These are phyloP conservation scores for Waltergamsia citrina DNA, from an alignment of 2,329 filamentous ascomycete genomes.

Conservation along the genomic window DNA sequence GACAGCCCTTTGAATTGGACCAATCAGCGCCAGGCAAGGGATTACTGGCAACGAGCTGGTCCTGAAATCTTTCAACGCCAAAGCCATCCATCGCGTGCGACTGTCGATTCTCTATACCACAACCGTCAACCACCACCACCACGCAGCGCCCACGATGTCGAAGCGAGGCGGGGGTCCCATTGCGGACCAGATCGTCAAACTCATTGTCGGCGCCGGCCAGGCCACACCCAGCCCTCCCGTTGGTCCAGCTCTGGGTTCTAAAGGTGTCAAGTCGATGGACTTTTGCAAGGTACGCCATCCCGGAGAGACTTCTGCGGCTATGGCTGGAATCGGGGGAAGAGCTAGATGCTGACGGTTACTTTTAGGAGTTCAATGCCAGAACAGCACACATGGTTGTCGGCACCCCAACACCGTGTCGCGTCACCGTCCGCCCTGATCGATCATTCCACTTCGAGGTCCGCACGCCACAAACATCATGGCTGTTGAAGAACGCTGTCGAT, in stretches of 20 bases:
- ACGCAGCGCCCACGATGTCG: conserved; percentile 33
- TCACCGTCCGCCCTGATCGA: conserved; percentile 87
- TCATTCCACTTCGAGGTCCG: conserved; percentile 89
- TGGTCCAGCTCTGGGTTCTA: conserved; percentile 89
- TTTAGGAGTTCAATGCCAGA: conserved; percentile 90
- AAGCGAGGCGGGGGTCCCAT: conserved; percentile 32
- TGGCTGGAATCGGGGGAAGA: not conserved
- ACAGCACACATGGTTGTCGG: conserved; percentile 77
- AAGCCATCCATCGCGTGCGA: conserved; percentile 1
- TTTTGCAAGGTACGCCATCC: conserved; percentile 93
- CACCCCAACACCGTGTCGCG: conserved; percentile 81
- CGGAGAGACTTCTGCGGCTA: not conserved
- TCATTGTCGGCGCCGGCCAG: conserved; percentile 94
- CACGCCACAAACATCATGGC: conserved; percentile 87
- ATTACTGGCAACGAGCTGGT: conserved; percentile 1
- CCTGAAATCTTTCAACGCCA: conserved; percentile 14
- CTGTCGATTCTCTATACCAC: conserved; percentile 5
- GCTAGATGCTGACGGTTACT: not conserved
- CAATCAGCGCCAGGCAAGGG: conserved; percentile 11
- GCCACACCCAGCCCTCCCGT: conserved; percentile 92
- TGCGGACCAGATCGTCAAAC: conserved; percentile 76
- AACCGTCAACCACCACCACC: conserved; percentile 5
- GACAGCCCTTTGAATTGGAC: conserved; percentile 6
- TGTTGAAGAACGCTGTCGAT: conserved; percentile 76
- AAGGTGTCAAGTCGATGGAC: conserved; percentile 98